Evolutionary conservation across 2,329 filamentous ascomycete species (phyloP).

Genomic region (Oidium heveae): DNA sequence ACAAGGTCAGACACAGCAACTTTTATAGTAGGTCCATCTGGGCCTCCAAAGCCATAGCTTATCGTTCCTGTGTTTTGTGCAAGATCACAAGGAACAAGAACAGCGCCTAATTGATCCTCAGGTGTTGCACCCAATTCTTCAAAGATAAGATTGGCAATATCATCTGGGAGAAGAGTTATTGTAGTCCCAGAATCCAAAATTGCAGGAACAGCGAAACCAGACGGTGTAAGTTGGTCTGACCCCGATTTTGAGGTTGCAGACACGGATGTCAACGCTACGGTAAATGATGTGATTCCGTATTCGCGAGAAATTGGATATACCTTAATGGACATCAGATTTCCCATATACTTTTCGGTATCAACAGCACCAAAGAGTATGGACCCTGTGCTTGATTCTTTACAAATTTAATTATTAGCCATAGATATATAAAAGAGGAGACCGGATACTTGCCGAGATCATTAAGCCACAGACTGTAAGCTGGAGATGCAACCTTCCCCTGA

Average conservation of each 20-base stretch:
- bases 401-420: slow-evolving; percentile 3
- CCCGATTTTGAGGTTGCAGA: slow-evolving; percentile 16
- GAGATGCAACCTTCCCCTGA: slow-evolving; percentile 19
- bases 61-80: slow-evolving; percentile 18
- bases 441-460: slow-evolving; percentile 14
- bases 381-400: slow-evolving; percentile 12
- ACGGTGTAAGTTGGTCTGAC: slow-evolving; percentile 12
- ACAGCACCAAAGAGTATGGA: slow-evolving; percentile 21
- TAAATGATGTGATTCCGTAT: slow-evolving; percentile 10
- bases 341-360: slow-evolving; percentile 21
- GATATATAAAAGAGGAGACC: background rate
- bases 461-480: slow-evolving; percentile 17
- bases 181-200: slow-evolving; percentile 43
- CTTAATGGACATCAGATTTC: slow-evolving; percentile 14
- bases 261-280: slow-evolving; percentile 13
- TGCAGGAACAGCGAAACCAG: slow-evolving; percentile 19
- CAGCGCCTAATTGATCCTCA: slow-evolving; percentile 18
- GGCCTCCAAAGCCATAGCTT: slow-evolving; percentile 23
- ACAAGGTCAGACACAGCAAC: slow-evolving; percentile 23
- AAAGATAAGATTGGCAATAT: slow-evolving; percentile 23
- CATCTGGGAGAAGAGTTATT: slow-evolving; percentile 36
- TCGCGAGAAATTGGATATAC: slow-evolving; percentile 8
- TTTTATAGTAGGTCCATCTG: slow-evolving; percentile 19
- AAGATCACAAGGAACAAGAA: slow-evolving; percentile 22
- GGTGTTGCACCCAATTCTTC: slow-evolving; percentile 21